Conservation (phyloP, 2,329 filamentous ascomycete genomes). For the Cladosporium sp. region DNA sequence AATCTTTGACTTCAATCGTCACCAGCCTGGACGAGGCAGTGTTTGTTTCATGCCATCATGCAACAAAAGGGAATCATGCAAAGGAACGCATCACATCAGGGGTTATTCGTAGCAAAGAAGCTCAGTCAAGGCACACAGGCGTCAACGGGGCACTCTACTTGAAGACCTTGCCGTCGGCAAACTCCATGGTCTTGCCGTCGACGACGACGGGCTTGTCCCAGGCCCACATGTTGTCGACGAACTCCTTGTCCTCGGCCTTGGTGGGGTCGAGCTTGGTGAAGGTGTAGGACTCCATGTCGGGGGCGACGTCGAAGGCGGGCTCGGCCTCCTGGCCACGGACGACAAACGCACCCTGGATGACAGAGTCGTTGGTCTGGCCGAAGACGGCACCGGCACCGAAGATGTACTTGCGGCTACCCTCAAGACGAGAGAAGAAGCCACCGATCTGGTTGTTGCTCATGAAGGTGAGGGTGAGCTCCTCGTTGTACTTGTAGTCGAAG, state of each 20-base stretch:
- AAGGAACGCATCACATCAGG: conserved; percentile 15
- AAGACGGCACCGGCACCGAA: conserved; percentile 91
- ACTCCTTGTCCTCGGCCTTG: conserved; percentile 81
- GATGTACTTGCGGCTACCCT: conserved; percentile 96
- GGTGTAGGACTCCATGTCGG: conserved; percentile 93
- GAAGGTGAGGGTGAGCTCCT: conserved; percentile 95
- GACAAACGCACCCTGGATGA: conserved; percentile 92
- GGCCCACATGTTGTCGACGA: conserved; percentile 82
- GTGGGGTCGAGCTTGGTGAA: conserved; percentile 94
- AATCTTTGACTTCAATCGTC: not conserved
- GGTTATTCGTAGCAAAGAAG: conserved; percentile 15
- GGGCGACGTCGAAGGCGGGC: conserved; percentile 93
- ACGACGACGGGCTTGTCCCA: conserved; percentile 84
- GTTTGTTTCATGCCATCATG: conserved; percentile 18
- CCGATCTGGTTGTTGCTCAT: conserved; percentile 98
- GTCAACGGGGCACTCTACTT: conserved; percentile 66
- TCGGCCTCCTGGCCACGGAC: conserved; percentile 85
- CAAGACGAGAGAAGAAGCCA: conserved; percentile 96
- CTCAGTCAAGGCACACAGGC: conserved; percentile 7
- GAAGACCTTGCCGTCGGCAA: conserved; percentile 96
- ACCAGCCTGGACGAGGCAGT: not conserved
- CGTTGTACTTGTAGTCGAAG: conserved; percentile 98
- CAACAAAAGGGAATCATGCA: conserved; percentile 20
- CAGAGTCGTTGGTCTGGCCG: conserved; percentile 81
- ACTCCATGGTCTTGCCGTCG: conserved; percentile 84